Evolutionary conservation across 768 basidiomycete genomes (phyloP).

Genomic region (Trametes sanguinea): DNA sequence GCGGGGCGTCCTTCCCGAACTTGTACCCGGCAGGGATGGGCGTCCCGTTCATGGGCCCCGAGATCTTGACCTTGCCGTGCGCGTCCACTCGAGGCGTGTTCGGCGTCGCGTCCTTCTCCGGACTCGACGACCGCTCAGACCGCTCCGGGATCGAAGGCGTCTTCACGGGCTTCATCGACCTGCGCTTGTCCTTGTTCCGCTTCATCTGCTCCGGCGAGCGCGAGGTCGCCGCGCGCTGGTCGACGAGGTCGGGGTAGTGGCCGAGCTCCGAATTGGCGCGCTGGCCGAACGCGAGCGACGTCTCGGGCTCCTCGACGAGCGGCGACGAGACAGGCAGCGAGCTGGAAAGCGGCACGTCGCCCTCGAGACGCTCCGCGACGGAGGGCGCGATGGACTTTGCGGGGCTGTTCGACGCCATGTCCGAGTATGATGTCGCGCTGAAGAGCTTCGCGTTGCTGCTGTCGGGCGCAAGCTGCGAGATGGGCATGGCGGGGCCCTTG

Average conservation of each 20-base stretch:
- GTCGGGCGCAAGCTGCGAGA: slow-evolving; percentile 59
- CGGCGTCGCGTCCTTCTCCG: slow-evolving; percentile 52
- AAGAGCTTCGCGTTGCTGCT: slow-evolving; percentile 60
- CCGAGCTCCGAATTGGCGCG: slow-evolving; percentile 83
- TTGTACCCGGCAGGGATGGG: slow-evolving; percentile 89
- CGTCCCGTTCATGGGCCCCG: slow-evolving; percentile 81
- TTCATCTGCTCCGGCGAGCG: slow-evolving; percentile 58
- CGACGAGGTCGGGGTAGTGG: slow-evolving; percentile 69
- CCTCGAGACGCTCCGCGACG: slow-evolving; percentile 47
- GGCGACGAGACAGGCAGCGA: slow-evolving; percentile 55
- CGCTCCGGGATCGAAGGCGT: slow-evolving; percentile 49
- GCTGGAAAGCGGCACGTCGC: slow-evolving; percentile 63
- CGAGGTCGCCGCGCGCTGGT: slow-evolving; percentile 42
- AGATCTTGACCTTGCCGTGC: slow-evolving; percentile 79
- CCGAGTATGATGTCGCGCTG: slow-evolving; percentile 18
- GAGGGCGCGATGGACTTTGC: slow-evolving; percentile 47
- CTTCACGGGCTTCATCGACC: slow-evolving; percentile 57
- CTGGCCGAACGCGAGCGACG: slow-evolving; percentile 39
- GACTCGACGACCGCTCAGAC: slow-evolving; percentile 43
- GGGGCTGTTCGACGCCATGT: slow-evolving; percentile 21
- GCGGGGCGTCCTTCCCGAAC: slow-evolving; percentile 74
- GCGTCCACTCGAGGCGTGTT: slow-evolving; percentile 51
- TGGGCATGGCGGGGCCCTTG: slow-evolving; percentile 54
- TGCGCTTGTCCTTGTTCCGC: slow-evolving; percentile 54
- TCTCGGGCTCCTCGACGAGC: slow-evolving; percentile 38